Evolutionary conservation across 2,329 filamentous ascomycete genomes (phyloP).

Genomic region (Monilinia polystroma): DNA sequence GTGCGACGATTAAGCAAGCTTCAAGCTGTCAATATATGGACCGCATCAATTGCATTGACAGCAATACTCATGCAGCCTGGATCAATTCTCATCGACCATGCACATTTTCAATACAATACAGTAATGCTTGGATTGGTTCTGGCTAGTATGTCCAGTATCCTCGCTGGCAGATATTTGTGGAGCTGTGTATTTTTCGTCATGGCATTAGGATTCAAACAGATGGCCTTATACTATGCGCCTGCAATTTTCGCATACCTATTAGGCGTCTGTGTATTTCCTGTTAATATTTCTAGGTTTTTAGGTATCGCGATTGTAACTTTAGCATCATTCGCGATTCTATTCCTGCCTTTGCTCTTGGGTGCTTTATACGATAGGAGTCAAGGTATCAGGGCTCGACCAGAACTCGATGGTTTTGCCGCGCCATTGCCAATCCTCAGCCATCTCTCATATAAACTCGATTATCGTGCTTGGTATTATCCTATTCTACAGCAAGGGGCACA

Average conservation of each 20-base stretch:
- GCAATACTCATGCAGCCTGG: constrained; percentile 91
- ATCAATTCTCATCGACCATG: constrained; percentile 89
- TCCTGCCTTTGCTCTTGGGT: constrained; percentile 73
- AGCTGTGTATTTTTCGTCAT: constrained; percentile 90
- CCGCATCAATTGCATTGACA: constrained; percentile 77
- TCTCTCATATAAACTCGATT: constrained; percentile 59
- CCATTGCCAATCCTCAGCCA: constrained; percentile 62
- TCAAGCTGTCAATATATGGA: constrained; percentile 77
- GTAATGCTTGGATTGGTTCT: constrained; percentile 94
- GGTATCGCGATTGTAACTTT: constrained; percentile 73
- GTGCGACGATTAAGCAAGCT: constrained; percentile 76
- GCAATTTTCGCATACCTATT: constrained; percentile 89
- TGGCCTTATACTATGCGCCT: constrained; percentile 97
- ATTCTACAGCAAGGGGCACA: constrained; percentile 77
- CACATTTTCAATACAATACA: constrained; percentile 97
- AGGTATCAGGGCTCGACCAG: constrained; percentile 57
- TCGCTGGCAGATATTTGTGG: constrained; percentile 84
- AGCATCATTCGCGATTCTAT: constrained; percentile 69
- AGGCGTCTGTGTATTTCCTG: constrained; percentile 78
- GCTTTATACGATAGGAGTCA: constrained; percentile 66
- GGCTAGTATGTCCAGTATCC: constrained; percentile 82
- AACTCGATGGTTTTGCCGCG: constrained; percentile 57
- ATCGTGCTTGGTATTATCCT: constrained; percentile 69
- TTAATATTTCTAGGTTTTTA: constrained; percentile 67
- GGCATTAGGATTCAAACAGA: constrained; percentile 97